phyloP scores from a whole-genome alignment of 192 early-diverging fungal species.

The Mortierella claussenii region DNA sequence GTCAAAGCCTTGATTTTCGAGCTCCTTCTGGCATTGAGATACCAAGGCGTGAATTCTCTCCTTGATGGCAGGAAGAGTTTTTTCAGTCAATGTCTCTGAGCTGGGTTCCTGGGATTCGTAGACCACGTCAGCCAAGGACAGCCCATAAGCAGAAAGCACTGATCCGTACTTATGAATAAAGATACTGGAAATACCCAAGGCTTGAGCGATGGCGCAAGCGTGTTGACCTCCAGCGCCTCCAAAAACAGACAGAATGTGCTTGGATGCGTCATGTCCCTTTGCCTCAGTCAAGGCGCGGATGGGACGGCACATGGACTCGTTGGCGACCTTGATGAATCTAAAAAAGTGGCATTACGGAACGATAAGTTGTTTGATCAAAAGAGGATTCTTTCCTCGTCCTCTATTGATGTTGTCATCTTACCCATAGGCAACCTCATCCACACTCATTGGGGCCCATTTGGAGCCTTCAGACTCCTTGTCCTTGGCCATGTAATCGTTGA shows the following conservation, averaged over 20 bases:
- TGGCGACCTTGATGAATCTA: conserved; percentile 92
- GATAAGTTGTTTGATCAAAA: too few relatives aligned
- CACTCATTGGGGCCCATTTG: conserved; percentile 59
- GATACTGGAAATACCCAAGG: conserved; percentile 86
- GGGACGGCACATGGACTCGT: conserved; percentile 96
- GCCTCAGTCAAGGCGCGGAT: conserved; percentile 94
- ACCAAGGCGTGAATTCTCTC: conserved; percentile 64
- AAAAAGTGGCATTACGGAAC: too few relatives aligned
- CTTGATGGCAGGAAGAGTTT: conserved; percentile 55
- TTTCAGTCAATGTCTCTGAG: conserved; percentile 58
- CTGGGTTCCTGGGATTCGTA: conserved; percentile 91
- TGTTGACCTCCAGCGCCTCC: conserved; percentile 98
- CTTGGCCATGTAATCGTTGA: conserved; percentile 67
- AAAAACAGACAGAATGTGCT: conserved; percentile 91
- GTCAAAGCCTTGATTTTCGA: conserved; percentile 79
- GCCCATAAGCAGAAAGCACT: conserved; percentile 94
- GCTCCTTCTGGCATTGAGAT: conserved; percentile 56
- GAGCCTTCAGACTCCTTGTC: conserved; percentile 29
- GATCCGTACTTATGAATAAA: conserved; percentile 90
- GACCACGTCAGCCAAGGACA: conserved; percentile 90
- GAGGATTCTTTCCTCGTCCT: too few relatives aligned
- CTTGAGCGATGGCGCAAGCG: conserved; percentile 91
- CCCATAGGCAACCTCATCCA: conserved; percentile 93
- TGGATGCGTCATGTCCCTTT: conserved; percentile 86
- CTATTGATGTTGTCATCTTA: too few relatives aligned